Base-by-base conservation (phyloP, 2,329 filamentous ascomycete genomes). In the Fusarium sp. region DNA sequence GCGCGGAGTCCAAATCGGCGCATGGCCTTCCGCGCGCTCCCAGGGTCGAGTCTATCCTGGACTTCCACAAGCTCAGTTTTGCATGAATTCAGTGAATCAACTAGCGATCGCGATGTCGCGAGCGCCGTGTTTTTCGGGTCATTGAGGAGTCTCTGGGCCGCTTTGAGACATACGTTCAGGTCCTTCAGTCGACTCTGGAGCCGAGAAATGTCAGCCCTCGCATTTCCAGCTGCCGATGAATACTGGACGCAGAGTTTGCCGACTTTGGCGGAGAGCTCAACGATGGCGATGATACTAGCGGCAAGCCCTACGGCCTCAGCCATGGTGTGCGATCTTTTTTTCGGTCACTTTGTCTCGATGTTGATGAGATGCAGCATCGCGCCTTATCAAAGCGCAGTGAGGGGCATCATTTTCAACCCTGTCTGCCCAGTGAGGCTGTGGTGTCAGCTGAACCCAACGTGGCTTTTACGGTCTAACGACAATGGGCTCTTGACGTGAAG, bases 381-480 rank as follows among this genome's bases (percentile, higher is more conserved):
- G 5, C 5, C 28, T 39, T 39, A 39, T 54, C 0, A n/a, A 13
- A 2, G 7, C 2, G 20, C 20, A 18, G 24, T 28, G 51, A 39
- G 35, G 24, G 35, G 35, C 4, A 2, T 38, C 14, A 5, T 22
- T 39, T 39, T 54, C 51, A 39, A 39, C 35, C 51, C 24, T 28
- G 51, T 47, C 22, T 36, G 41, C 41, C 55, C 18, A 48, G 28
- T 33, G 39, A 49, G 55, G 55, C 55, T 48, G 41, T 36, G 55
- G 6, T n/a, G 24, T 36, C 55, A 49, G 55, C 55, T 58, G 41
- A 49, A 20, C 55, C 6, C 7, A 0, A 36, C 5, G 41, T 48
- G 55, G 55, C 55, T 0, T 22, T 54, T 13, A 13, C 18, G 0
- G 24, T 1, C 24, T 18, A 38, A 38, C 24, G 1, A 9, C 0